Evolutionary conservation across 805 yeast genomes (phyloP), one percentile per base, ranked within the genome.

Genomic region (Kodamaea nitidulidarum): DNA sequence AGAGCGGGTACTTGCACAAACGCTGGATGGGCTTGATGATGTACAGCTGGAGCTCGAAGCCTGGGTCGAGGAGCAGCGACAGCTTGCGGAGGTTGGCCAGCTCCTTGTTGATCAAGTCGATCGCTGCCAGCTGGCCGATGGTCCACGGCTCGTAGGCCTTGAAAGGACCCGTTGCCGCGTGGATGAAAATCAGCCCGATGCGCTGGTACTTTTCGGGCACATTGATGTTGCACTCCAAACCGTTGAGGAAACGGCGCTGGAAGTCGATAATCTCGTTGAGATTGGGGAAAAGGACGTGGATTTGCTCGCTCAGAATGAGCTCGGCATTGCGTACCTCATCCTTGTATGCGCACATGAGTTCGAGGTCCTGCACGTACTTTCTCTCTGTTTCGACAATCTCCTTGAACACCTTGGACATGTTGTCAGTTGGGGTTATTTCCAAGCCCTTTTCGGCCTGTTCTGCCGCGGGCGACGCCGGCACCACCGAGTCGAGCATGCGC

Each of bases 21-120:
- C 99, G 76, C 67, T 93, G 99, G 27, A 93, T 87, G 0, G 99
- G 99, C 59, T 91, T 93, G 50, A 93, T 78, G 30, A 93, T 71
- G 60, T 86, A 86, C 36, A 91, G 81, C 56, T 86, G 98, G 39
- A 93, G 70, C 60, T 91, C 98, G 55, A 88, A 81, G 31, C 87
- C 84, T 18, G 93, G 91, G 47, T 81, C 91, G 43, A 90, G 78
- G 28, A 88, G 63, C 15, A 66, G 56, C 3, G 83, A 71, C 15
- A 80, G 71, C 43, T 73, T 72, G 34, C 56, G 63, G 38, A 88
- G 71, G 49, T 76, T 77, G 4, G 70, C 55, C 4, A 78, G 73
- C 48, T 85, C 88, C 47, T 73, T 75, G 32, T 71, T 69, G 27
- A 93, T 84, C 40, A 88, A 74, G 40, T 87, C 95, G 31, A 87